phyloP scores from a whole-genome alignment of 2,329 filamentous ascomycete genomes.

The Aspergillus oerlinghausenensis region DNA sequence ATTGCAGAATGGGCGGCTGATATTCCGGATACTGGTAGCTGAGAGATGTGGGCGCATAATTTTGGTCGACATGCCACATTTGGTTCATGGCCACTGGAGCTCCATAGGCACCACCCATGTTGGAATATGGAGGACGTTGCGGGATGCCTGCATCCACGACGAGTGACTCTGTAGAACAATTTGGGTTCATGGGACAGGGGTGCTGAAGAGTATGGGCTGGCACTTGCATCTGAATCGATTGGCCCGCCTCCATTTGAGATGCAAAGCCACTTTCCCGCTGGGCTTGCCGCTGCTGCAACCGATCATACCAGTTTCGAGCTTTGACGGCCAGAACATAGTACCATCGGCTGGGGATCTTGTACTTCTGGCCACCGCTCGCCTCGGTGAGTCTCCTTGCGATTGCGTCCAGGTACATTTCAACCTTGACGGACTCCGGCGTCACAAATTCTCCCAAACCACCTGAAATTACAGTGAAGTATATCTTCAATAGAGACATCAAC shows the following conservation, averaged over 20 bases:
- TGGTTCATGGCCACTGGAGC: conserved; percentile 13
- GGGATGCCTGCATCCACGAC: conserved; percentile 10
- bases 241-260: conserved; percentile 2
- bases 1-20: conserved; percentile 15
- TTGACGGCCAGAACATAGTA: conserved; percentile 28
- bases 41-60: conserved; percentile 11
- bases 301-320: conserved; percentile 30
- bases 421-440: conserved; percentile 25
- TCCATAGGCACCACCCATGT: conserved; percentile 18
- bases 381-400: conserved; percentile 27
- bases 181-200: conserved; percentile 4
- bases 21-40: conserved; percentile 15
- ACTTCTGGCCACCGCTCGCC: conserved; percentile 29
- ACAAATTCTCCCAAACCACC: conserved; percentile 29
- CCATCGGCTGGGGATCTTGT: conserved; percentile 32
- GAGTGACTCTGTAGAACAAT: conserved; percentile 13
- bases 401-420: conserved; percentile 28
- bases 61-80: conserved; percentile 23
- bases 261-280: conserved; percentile 9
- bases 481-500: conserved; percentile 31
- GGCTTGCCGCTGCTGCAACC: conserved; percentile 18
- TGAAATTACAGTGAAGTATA: conserved; percentile 30
- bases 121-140: conserved; percentile 13
- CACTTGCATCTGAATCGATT: neutral
- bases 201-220: conserved; percentile 5